Evolutionary conservation across 106 monocot genomes (phyloP).

Genomic region (Apostasia ramifera): DNA sequence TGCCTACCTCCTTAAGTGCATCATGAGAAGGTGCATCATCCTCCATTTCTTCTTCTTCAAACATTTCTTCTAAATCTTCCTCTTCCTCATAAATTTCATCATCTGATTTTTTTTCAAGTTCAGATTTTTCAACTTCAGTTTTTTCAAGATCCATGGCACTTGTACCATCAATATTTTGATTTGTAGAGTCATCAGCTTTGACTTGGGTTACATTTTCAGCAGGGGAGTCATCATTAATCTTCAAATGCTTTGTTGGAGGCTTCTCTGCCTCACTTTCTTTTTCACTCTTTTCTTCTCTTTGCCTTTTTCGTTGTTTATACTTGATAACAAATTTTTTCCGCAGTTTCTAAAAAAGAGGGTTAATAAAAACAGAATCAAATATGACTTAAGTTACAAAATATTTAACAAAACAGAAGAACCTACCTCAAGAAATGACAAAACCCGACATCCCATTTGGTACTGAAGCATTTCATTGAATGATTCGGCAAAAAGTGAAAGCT

Average conservation of each 20-base stretch:
- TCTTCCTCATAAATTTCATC: constrained; percentile 40
- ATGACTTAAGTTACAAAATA: no score
- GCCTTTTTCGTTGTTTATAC: constrained; percentile 61
- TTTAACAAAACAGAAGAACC: background rate
- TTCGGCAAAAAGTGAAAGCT: constrained; percentile 98
- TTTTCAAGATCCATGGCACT: constrained; percentile 10
- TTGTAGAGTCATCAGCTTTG: constrained; percentile 3
- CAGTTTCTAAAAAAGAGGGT: constrained; percentile 76
- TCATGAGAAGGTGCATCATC: constrained; percentile 14
- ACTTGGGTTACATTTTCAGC: constrained; percentile 20
- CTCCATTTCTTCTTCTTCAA: constrained; percentile 43
- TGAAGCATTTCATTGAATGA: constrained; percentile 93
- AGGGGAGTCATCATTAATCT: constrained; percentile 20
- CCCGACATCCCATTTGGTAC: constrained; percentile 81
- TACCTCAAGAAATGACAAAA: constrained; percentile 92
- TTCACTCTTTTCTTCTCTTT: constrained; percentile 43
- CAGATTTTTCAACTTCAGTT: constrained; percentile 18
- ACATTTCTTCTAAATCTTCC: constrained; percentile 67
- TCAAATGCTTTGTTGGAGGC: constrained; percentile 38
- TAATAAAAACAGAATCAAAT: no score
- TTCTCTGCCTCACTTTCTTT: constrained; percentile 27
- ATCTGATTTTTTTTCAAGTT: constrained; percentile 16
- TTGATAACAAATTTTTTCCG: constrained; percentile 37
- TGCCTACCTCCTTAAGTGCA: constrained; percentile 25
- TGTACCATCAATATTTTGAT: constrained; percentile 6